phyloP scores from a whole-genome alignment of 352 stramenopile genomes.

The Elongisporangium anandrum region DNA sequence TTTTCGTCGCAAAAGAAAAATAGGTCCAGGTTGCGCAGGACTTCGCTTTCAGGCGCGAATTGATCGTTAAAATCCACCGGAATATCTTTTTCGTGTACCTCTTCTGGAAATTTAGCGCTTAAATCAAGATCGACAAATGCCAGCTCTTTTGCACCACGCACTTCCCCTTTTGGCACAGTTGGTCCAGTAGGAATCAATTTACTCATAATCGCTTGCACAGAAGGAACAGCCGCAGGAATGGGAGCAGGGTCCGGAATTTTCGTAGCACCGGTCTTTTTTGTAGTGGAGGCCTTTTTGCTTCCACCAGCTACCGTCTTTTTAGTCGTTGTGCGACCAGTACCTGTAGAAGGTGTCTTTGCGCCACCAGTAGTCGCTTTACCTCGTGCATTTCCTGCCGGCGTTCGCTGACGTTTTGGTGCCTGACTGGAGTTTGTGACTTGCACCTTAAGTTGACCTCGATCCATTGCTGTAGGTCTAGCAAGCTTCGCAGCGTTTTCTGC shows the following conservation, averaged over 20 bases:
- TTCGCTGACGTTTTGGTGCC: slow-evolving; percentile 29
- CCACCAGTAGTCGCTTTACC: slow-evolving; percentile 13
- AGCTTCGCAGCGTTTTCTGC: not conserved
- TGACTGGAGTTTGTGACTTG: slow-evolving; percentile 38
- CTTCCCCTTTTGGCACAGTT: slow-evolving; percentile 50
- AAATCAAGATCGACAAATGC: slow-evolving; percentile 30
- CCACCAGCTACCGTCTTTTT: slow-evolving; percentile 8
- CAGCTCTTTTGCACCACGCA: slow-evolving; percentile 58
- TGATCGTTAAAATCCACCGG: slow-evolving; percentile 62
- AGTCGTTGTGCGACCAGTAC: slow-evolving; percentile 15
- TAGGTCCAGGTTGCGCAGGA: slow-evolving; percentile 71
- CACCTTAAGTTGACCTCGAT: slow-evolving; percentile 30
- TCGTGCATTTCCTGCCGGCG: slow-evolving; percentile 5
- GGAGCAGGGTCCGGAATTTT: slow-evolving; percentile 2
- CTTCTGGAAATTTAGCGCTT: slow-evolving; percentile 23
- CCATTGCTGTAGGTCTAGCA: slow-evolving; percentile 4
- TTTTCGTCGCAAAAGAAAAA: slow-evolving; percentile 87
- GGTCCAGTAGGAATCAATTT: slow-evolving; percentile 59
- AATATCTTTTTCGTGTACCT: slow-evolving; percentile 61
- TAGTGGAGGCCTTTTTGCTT: slow-evolving; percentile 1
- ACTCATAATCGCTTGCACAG: slow-evolving; percentile 27
- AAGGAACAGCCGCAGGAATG: slow-evolving; percentile 1
- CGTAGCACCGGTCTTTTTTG: not conserved
- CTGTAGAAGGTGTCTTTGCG: slow-evolving; percentile 7
- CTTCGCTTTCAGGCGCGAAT: slow-evolving; percentile 56